Evolutionary conservation across 306 rosid species (phyloP).

Genomic region (Medicago truncatula): MtrunA17r5.0-ANR NC_053048.1:42275001-42275500

Average conservation of each 20-base stretch:
- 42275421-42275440: neutral
- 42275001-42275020: too few relatives aligned
- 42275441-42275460: neutral
- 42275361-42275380: neutral
- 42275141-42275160: neutral
- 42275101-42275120: neutral
- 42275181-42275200: too few relatives aligned
- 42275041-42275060: neutral
- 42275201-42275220: neutral
- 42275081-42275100: neutral
- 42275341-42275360: neutral
- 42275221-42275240: too few relatives aligned
- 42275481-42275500: neutral
- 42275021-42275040: neutral
- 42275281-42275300: neutral
- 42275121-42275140: neutral
- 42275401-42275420: neutral
- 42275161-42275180: neutral
- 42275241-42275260: too few relatives aligned
- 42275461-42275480: neutral
- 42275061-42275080: neutral
- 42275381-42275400: neutral
- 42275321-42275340: too few relatives aligned
- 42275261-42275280: too few relatives aligned
- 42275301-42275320: too few relatives aligned